Evolutionary conservation across 495 filamentous ascomycete species (phyloP).

Genomic region (Hypomontagnella submonticulosa): DNA sequence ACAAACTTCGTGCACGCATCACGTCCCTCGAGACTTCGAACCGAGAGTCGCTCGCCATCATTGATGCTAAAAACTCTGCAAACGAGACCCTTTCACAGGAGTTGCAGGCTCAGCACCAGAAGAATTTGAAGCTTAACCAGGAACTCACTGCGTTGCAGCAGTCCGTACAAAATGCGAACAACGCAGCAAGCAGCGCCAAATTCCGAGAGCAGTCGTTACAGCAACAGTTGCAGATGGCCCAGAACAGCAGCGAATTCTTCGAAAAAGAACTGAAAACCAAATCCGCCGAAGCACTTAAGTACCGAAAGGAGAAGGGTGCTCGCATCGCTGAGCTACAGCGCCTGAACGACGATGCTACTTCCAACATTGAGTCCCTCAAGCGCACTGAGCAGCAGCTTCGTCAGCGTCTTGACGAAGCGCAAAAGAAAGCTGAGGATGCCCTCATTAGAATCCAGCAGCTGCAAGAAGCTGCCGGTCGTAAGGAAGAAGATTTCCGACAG

Average conservation of each 20-base stretch:
- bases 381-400: slow-evolving; percentile 83
- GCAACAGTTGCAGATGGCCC: slow-evolving; percentile 87
- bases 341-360: slow-evolving; percentile 82
- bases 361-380: slow-evolving; percentile 77
- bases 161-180: slow-evolving; percentile 80
- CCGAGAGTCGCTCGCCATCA: slow-evolving; percentile 83
- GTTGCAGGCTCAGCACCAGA: slow-evolving; percentile 86
- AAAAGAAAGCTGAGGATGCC: slow-evolving; percentile 86
- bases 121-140: slow-evolving; percentile 81
- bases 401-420: slow-evolving; percentile 81
- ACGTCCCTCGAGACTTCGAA: slow-evolving; percentile 89
- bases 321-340: slow-evolving; percentile 88
- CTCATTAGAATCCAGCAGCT: slow-evolving; percentile 83
- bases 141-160: slow-evolving; percentile 84
- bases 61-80: slow-evolving; percentile 89
- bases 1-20: slow-evolving; percentile 80
- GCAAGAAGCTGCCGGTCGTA: slow-evolving; percentile 79
- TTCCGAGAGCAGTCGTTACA: slow-evolving; percentile 89
- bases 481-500: slow-evolving; percentile 82
- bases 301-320: slow-evolving; percentile 92
- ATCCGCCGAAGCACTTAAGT: slow-evolving; percentile 83
- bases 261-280: slow-evolving; percentile 91
- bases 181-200: slow-evolving; percentile 76
- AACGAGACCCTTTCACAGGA: slow-evolving; percentile 88
- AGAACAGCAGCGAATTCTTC: slow-evolving; percentile 91